phyloP scores from a whole-genome alignment of 352 stramenopile genomes.

The Blastocystis hominis region DNA sequence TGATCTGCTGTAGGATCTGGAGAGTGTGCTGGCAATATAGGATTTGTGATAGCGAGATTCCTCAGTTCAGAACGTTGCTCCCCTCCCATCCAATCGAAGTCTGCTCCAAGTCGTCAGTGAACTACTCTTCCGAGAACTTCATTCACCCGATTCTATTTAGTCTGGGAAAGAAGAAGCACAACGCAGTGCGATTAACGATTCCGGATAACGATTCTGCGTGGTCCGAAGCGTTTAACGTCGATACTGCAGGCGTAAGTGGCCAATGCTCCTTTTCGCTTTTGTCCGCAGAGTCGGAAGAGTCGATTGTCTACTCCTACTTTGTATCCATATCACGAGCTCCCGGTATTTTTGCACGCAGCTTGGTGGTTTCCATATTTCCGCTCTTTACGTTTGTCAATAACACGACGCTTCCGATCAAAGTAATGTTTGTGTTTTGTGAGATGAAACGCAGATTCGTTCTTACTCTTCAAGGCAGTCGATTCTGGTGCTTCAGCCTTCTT shows the following conservation, averaged over 20 bases:
- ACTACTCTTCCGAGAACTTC: background rate
- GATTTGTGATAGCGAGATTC: background rate
- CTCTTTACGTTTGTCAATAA: background rate
- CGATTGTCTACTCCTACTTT: background rate
- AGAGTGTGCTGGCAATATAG: background rate
- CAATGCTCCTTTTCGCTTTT: background rate
- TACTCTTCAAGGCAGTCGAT: background rate
- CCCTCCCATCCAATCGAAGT: background rate
- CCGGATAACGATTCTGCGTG: background rate
- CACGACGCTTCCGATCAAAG: background rate
- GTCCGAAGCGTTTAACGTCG: background rate
- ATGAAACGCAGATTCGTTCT: background rate
- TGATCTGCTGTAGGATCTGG: background rate
- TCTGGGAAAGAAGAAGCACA: background rate
- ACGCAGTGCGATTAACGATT: background rate
- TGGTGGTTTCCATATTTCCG: background rate
- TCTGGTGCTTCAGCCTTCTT: background rate
- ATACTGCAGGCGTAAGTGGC: background rate
- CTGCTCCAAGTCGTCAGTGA: background rate
- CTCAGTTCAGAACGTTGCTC: background rate
- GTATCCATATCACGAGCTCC: slow-evolving; percentile 7
- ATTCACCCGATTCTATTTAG: slow-evolving; percentile 4
- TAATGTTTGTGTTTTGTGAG: background rate
- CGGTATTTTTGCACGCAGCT: background rate
- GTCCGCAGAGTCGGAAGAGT: background rate